phyloP scores from a whole-genome alignment of 352 stramenopile species.

The Plasmopara muralis region DNA sequence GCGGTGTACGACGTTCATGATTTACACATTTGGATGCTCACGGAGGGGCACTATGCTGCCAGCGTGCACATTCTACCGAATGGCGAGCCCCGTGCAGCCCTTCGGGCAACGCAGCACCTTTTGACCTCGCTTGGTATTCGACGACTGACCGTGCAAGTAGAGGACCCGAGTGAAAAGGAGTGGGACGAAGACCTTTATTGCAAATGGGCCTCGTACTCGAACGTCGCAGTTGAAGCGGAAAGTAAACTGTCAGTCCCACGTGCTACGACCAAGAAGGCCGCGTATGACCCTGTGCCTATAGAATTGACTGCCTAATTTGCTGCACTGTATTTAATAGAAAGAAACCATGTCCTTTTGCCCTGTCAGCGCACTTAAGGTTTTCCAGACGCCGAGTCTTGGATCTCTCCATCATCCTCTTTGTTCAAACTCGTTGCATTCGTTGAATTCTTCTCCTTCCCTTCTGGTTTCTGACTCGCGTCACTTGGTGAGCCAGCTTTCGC shows the following conservation, averaged over 20 bases:
- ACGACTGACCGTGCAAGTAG: slow-evolving; percentile 65
- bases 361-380: neutral
- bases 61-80: slow-evolving; percentile 89
- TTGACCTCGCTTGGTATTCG: slow-evolving; percentile 47
- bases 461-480: slow-evolving; percentile 6
- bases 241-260: slow-evolving; percentile 73
- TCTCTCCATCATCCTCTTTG: neutral
- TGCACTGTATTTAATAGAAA: neutral
- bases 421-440: neutral
- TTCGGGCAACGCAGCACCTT: slow-evolving; percentile 47
- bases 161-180: slow-evolving; percentile 43
- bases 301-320: slow-evolving; percentile 23
- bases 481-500: slow-evolving; percentile 6
- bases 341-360: neutral
- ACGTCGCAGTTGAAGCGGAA: slow-evolving; percentile 25
- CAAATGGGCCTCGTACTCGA: slow-evolving; percentile 42
- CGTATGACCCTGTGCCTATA: slow-evolving; percentile 15
- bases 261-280: slow-evolving; percentile 40
- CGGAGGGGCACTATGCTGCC: slow-evolving; percentile 78
- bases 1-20: slow-evolving; percentile 94
- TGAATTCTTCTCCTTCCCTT: slow-evolving; percentile 5
- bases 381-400: neutral
- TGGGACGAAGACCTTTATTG: slow-evolving; percentile 65
- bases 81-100: slow-evolving; percentile 39
- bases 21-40: slow-evolving; percentile 97